These are phyloP conservation scores for Tetrapisispora phaffii DNA, from an alignment of 805 yeast genomes.

Conservation along the genomic window DNA sequence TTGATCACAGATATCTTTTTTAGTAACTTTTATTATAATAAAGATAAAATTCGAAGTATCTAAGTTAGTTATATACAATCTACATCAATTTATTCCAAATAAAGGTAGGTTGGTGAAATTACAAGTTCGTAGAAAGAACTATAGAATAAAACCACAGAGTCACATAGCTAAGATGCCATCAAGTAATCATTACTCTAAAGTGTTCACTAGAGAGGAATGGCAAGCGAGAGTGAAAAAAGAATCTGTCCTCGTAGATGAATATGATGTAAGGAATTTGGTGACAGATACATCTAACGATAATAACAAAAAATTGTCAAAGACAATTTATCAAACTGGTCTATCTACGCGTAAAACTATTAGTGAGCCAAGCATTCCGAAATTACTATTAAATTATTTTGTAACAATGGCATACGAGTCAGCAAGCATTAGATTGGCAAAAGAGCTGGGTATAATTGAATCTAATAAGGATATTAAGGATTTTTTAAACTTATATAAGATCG, in stretches of 20 bases:
- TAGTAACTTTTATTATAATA: no score
- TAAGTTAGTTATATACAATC: no score
- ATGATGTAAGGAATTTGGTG: not conserved
- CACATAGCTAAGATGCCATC: not conserved
- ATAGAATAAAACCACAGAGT: no score
- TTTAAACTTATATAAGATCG: slow-evolving; percentile 19
- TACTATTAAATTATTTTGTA: slow-evolving; percentile 64
- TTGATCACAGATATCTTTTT: no score
- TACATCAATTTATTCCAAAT: no score
- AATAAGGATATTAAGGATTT: slow-evolving; percentile 27
- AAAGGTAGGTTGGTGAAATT: no score
- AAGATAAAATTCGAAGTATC: no score
- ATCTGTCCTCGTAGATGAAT: not conserved
- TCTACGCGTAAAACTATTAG: slow-evolving; percentile 1
- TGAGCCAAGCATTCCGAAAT: slow-evolving; percentile 30
- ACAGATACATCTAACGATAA: not conserved
- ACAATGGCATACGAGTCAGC: slow-evolving; percentile 71
- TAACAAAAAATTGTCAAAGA: not conserved
- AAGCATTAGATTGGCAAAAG: slow-evolving; percentile 51
- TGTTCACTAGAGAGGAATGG: slow-evolving; percentile 24
- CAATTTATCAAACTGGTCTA: slow-evolving; percentile 1
- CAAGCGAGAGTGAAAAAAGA: slow-evolving; percentile 13
- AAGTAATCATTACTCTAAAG: slow-evolving; percentile 8
- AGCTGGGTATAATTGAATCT: slow-evolving; percentile 31
- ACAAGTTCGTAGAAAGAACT: no score